phyloP scores from a whole-genome alignment of 2,329 filamentous ascomycete species.

The Colletotrichum nymphaeae region DNA sequence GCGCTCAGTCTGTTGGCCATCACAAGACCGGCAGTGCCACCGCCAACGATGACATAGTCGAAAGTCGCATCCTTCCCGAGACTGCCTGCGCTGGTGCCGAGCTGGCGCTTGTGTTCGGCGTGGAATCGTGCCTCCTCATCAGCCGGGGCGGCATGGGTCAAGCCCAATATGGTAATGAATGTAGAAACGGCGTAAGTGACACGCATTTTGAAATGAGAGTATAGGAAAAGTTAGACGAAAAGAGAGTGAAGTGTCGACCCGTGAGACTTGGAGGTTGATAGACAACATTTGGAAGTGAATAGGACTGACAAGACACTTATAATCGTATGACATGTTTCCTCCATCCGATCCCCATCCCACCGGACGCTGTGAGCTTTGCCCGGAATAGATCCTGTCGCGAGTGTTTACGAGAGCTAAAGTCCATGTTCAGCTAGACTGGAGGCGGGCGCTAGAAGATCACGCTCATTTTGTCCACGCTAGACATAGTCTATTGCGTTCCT shows the following conservation, averaged over 20 bases:
- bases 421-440: background rate
- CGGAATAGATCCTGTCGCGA: background rate
- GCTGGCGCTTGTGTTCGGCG: constrained; percentile 25
- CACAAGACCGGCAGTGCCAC: constrained; percentile 50
- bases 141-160: constrained; percentile 11
- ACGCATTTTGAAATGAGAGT: background rate
- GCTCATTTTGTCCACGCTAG: background rate
- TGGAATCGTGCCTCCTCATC: constrained; percentile 15
- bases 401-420: background rate
- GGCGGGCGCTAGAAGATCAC: background rate
- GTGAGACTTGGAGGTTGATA: background rate
- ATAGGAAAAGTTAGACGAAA: background rate
- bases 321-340: background rate
- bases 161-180: background rate
- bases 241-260: background rate
- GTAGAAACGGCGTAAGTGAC: background rate
- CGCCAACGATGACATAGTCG: constrained; percentile 47
- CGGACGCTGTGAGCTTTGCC: background rate
- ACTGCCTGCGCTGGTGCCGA: constrained; percentile 24
- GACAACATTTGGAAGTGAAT: background rate
- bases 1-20: constrained; percentile 47
- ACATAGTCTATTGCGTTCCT: background rate
- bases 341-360: background rate
- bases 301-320: background rate
- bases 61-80: constrained; percentile 29